Base-by-base conservation (phyloP, 2,329 filamentous ascomycete genomes). In the Magnaporthiopsis rhizophila region DNA sequence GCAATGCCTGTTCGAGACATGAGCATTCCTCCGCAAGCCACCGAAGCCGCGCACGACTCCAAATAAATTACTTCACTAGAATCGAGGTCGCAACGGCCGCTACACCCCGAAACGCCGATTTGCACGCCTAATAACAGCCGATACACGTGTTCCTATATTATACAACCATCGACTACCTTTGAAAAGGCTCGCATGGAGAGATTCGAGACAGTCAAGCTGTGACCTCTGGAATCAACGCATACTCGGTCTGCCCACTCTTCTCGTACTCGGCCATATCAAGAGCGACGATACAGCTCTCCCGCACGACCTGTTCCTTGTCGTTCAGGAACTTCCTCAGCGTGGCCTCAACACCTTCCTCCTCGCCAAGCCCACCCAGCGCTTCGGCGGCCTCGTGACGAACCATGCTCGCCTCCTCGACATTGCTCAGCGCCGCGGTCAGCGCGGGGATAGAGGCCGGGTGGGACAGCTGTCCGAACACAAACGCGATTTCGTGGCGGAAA, bases 181-280 rank as follows among this genome's bases (percentile, higher is more conserved):
- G 12, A n/a, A 5, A n/a, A n/a, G 18, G 18, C 2, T 21, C 18
- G 21, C 45, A 21, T 24, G 36, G 45, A 64, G 28, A 62, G 45
- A 21, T 28, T 60, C 34, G 30, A 66, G 77, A 78, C 65, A 8
- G 8, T 53, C 45, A 53, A 60, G 62, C 63, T 64, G 69, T 69
- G 57, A 77, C 76, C 70, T 90, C 85, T 3, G 93, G 94, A 69
- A 98, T 89, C 72, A 97, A 83, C 60, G 95, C 95, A 80, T 99
- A 99, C 74, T 99, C 93, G 38, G 87, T 80, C 77, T 97, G 87
- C 58, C 91, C 90, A 69, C 87, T 90, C 80, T 90, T 92, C 81
- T 99, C 95, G 72, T 92, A 97, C 73, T 97, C 94, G 13, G 93
- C 95, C 92, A 99, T 99, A 76, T 99, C 95, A 69, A 99, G 82